Percentiles rank a stretch among this genome's conserved stretches.
Conservation (phyloP, 768 basidiomycete genomes). For the Dentipellis sp. region DNA sequence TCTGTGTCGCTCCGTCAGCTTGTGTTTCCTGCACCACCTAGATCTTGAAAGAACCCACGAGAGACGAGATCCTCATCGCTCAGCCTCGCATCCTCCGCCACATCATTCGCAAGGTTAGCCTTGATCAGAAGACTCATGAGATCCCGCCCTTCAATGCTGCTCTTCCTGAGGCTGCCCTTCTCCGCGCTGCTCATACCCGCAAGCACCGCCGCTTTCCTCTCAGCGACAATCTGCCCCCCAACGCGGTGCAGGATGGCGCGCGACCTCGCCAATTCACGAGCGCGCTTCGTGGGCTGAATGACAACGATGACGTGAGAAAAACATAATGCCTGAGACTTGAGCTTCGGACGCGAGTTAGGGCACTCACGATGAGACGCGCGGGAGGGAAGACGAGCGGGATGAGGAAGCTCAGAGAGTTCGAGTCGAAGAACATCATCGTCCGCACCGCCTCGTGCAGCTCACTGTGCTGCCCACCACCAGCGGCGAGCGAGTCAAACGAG, state of each 20-base stretch:
- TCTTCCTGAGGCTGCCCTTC: conserved; percentile 22
- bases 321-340: background rate
- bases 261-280: background rate
- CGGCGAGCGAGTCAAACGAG: background rate
- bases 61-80: conserved; percentile 54
- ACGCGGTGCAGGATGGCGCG: background rate
- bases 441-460: conserved; percentile 2
- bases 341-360: too few species aligned
- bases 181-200: conserved; percentile 16
- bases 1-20: conserved; percentile 24
- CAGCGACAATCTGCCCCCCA: background rate
- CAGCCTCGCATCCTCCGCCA: conserved; percentile 44
- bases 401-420: background rate
- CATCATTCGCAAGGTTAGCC: conserved; percentile 57
- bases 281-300: background rate
- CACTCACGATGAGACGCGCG: background rate
- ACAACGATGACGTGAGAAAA: too few species aligned
- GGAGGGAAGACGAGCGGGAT: background rate
- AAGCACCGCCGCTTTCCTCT: conserved; percentile 25
- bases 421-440: background rate
- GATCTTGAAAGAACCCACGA: conserved; percentile 27
- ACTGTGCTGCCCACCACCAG: background rate
- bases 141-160: conserved; percentile 33
- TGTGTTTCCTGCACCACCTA: background rate
- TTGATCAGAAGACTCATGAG: conserved; percentile 50